Evolutionary conservation across 495 filamentous ascomycete genomes (phyloP).

Genomic region (Astrothelium subdiscretum): DNA sequence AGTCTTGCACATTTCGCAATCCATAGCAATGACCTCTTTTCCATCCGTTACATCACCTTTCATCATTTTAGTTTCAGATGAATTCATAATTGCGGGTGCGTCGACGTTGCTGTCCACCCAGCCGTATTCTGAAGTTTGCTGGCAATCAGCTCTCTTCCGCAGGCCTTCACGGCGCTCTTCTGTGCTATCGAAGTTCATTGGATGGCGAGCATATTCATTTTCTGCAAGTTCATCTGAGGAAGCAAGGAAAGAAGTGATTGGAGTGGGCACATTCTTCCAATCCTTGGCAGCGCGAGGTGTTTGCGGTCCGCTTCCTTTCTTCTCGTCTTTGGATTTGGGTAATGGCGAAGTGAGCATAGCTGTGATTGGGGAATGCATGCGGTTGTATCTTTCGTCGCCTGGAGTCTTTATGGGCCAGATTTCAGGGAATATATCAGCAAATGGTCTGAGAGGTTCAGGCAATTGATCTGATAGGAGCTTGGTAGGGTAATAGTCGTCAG

Average conservation of each 20-base stretch:
- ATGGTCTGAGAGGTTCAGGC: slow-evolving; percentile 49
- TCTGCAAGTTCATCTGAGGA: slow-evolving; percentile 62
- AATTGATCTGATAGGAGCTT: slow-evolving; percentile 48
- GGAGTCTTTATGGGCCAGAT: slow-evolving; percentile 82
- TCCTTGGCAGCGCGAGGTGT: slow-evolving; percentile 45
- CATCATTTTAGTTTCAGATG: slow-evolving; percentile 59
- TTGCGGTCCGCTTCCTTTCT: slow-evolving; percentile 39
- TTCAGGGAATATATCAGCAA: slow-evolving; percentile 74
- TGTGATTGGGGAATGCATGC: slow-evolving; percentile 72
- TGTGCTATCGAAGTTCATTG: slow-evolving; percentile 43
- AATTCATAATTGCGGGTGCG: slow-evolving; percentile 49
- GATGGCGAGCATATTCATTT: slow-evolving; percentile 72
- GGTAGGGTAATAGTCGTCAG: slow-evolving; percentile 62
- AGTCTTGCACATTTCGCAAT: slow-evolving; percentile 95
- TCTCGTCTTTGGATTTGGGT: slow-evolving; percentile 35
- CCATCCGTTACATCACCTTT: slow-evolving; percentile 74
- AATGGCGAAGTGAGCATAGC: slow-evolving; percentile 64
- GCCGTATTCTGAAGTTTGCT: slow-evolving; percentile 46
- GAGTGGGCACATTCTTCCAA: slow-evolving; percentile 58
- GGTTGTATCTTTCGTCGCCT: slow-evolving; percentile 68
- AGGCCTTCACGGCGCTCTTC: slow-evolving; percentile 34
- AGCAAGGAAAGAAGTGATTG: slow-evolving; percentile 64
- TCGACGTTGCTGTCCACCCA: slow-evolving; percentile 75
- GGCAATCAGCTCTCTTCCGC: slow-evolving; percentile 34
- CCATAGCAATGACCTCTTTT: slow-evolving; percentile 67